Base-by-base conservation (phyloP, 495 filamentous ascomycete genomes). In the Xylaria longipes region DNA sequence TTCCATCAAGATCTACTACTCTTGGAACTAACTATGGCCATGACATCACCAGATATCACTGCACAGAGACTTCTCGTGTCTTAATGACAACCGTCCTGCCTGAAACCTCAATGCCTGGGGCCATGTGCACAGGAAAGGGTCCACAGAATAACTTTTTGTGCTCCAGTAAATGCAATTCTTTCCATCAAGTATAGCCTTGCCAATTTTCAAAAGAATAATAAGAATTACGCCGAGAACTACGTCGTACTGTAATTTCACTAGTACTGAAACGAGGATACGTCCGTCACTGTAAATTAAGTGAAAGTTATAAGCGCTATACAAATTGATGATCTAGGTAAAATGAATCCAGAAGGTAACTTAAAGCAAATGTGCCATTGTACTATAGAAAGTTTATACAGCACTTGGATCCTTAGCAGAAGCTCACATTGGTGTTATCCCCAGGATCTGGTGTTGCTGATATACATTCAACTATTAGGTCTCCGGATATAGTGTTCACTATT, bases 21-120 rank as follows among this genome's bases (percentile, higher is more conserved):
- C 7, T 31, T 46, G 11, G 4, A 7, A 15, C 2, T 8, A 33
- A 22, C 17, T 27, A 37, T 39, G 43, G 3, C 12, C 3, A n/a
- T 66, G 63, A 66, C 45, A 66, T 66, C 63, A 66, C 43, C 6
- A 7, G 5, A 12, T 52, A 25, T 22, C n/a, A 50, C 9, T n/a
- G 27, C 48, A 65, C 11, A 27, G 35, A 27, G 37, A 15, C 52
- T 17, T 60, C 57, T 37, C 33, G 31, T 39, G 52, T 5, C 52
- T 31, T 8, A 56, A 31, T 56, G 52, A 31, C 14, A 22, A 39
- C 5, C 2, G 6, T 27, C 17, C 37, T 39, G 22, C 29, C 60
- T 41, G 3, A n/a, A 17, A 11, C 22, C 52, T 12, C 1, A 56
- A 15, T 6, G 12, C 52, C 25, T 31, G 12, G 25, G 11, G 9